Percentiles rank a stretch among this genome's conserved stretches.
Evolutionary conservation across 2,329 filamentous ascomycete genomes (phyloP).

Genomic region (Fusarium stilboides): DNA sequence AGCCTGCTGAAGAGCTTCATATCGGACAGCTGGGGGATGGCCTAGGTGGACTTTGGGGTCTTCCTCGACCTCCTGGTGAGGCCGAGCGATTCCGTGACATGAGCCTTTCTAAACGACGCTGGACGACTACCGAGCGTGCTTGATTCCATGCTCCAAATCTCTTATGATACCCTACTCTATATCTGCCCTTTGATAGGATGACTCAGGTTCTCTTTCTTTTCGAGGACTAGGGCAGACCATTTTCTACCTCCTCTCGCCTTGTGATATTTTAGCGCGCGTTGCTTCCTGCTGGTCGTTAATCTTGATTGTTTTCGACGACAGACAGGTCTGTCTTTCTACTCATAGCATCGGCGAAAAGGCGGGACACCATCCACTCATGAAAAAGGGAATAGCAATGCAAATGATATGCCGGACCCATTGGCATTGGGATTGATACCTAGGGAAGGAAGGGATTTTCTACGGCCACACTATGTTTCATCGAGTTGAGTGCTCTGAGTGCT

Average conservation of each 20-base stretch:
- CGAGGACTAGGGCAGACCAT: slow-evolving; percentile 17
- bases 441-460: slow-evolving; percentile 13
- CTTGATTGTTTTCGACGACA: slow-evolving; percentile 30
- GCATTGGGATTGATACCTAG: slow-evolving; percentile 36
- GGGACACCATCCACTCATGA: slow-evolving; percentile 33
- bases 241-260: slow-evolving; percentile 28
- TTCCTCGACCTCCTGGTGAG: slow-evolving; percentile 61
- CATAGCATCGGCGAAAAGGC: slow-evolving; percentile 49
- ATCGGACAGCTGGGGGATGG: slow-evolving; percentile 57
- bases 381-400: slow-evolving; percentile 24
- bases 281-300: slow-evolving; percentile 38
- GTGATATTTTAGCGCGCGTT: slow-evolving; percentile 46
- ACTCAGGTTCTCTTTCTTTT: slow-evolving; percentile 20
- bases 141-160: slow-evolving; percentile 20
- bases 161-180: slow-evolving; percentile 20
- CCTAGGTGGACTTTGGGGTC: slow-evolving; percentile 62
- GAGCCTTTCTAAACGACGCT: slow-evolving; percentile 66
- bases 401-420: slow-evolving; percentile 17
- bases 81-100: slow-evolving; percentile 64
- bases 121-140: slow-evolving; percentile 68
- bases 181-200: slow-evolving; percentile 23
- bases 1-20: slow-evolving; percentile 52
- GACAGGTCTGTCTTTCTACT: slow-evolving; percentile 44
- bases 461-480: slow-evolving; percentile 19
- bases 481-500: neutral